Evolutionary conservation across 1,284 basidiomycete genomes (phyloP), one percentile per base, ranked within the genome.

Genomic region (Retiboletus flavoniger): DNA sequence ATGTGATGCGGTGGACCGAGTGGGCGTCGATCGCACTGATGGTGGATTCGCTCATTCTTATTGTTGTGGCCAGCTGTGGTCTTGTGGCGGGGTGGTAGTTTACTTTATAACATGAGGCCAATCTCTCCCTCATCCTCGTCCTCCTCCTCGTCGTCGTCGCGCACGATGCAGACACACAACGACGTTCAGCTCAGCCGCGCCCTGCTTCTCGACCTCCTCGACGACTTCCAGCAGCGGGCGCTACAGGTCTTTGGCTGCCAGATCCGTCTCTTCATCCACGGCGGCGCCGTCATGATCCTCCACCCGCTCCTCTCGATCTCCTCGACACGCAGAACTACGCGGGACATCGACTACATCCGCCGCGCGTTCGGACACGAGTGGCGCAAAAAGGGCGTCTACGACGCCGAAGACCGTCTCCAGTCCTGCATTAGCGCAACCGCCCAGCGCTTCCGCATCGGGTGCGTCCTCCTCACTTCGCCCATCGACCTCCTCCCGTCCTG

Each of bases 1-100:
- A 94, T 0, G 50, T 64, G 55, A 66, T 67, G 50, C 83, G 80
- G 69, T 96, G 94, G 9, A 94, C 78, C 8, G 93, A 91, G 3
- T 78, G 72, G 3, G 73, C 72, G 64, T 96, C 93, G 59, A 98
- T 93, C 9, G 87, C 80, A 35, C 70, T 75, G 58, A 82, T 80
- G 11, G 48, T 24, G n/a, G 32, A n/a, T 16, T 48, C 51, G 41
- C 31, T 39, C 54, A 53, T 55, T 3, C 4, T 24, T 24, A 4
- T 24, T 24, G 24, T 24, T 24, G 24, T 24, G 24, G 24, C 24
- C 24, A 24, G 24, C 24, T 24, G 24, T 24, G 24, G 24, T 24
- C 24, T 5, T 24, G 24, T 24, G 24, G 24, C 24, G 24, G 24
- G 4, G 24, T 24, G 6, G 24, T 4, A 24, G 24, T 24, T 24